Evolutionary conservation across 345 rosid species (phyloP).

Genomic region (Tarenaya hassleriana): DNA sequence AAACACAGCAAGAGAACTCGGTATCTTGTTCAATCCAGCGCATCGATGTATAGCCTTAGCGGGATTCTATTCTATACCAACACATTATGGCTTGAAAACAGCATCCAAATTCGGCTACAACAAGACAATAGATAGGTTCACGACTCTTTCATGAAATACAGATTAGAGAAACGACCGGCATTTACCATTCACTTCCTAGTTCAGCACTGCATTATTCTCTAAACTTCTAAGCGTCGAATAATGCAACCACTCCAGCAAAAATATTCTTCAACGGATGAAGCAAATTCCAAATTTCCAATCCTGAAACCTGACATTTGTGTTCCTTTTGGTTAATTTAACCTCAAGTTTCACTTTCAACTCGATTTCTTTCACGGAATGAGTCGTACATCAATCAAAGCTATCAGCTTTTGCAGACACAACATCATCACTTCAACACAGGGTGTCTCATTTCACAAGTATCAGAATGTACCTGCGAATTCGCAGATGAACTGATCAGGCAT

Average conservation of each 20-base stretch:
- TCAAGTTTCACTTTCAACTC: neutral
- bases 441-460: too few relatives aligned
- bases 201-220: too few relatives aligned
- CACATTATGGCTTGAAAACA: too few relatives aligned
- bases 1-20: too few relatives aligned
- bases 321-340: neutral
- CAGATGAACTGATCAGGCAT: conserved; percentile 70
- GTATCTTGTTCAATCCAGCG: too few relatives aligned
- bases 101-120: neutral
- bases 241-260: neutral
- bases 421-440: neutral
- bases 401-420: neutral
- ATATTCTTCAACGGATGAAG: neutral
- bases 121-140: neutral
- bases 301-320: neutral
- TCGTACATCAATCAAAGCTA: neutral
- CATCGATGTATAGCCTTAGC: too few relatives aligned
- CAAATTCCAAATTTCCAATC: conserved; percentile 2
- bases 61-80: too few relatives aligned
- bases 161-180: too few relatives aligned
- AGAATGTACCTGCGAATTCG: conserved; percentile 65
- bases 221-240: too few relatives aligned
- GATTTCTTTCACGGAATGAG: neutral
- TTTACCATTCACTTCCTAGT: too few relatives aligned
- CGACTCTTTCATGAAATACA: too few relatives aligned